These are phyloP conservation scores for Lecanicillium sp. DNA, from an alignment of 2,329 filamentous ascomycete species.

Conservation along the genomic window DNA sequence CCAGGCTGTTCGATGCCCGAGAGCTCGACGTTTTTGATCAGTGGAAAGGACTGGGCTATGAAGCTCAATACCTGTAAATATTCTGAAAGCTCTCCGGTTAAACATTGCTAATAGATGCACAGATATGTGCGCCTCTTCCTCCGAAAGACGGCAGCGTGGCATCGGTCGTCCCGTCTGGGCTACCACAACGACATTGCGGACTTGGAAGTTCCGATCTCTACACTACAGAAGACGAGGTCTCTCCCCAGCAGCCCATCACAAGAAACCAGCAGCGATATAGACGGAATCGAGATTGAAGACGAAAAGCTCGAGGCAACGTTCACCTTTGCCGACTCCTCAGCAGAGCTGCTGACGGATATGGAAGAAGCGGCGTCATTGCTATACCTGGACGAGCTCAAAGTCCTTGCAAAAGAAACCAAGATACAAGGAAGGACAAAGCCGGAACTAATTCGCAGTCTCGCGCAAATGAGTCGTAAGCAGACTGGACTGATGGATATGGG, in stretches of 20 bases:
- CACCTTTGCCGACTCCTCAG: constrained; percentile 73
- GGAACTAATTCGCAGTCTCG: constrained; percentile 69
- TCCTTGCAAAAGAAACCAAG: constrained; percentile 77
- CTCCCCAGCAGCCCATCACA: constrained; percentile 42
- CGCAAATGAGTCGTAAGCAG: constrained; percentile 68
- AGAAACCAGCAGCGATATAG: constrained; percentile 17
- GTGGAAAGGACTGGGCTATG: constrained; percentile 71
- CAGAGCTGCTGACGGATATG: constrained; percentile 65
- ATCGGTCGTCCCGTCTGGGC: constrained; percentile 68
- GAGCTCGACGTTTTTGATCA: constrained; percentile 71
- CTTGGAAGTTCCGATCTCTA: constrained; percentile 56
- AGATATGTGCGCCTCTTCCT: constrained; percentile 91
- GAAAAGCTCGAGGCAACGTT: constrained; percentile 52
- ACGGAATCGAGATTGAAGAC: constrained; percentile 34
- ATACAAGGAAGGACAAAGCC: constrained; percentile 82
- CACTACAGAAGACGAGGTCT: constrained; percentile 51
- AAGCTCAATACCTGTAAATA: constrained; percentile 81
- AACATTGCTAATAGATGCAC: constrained; percentile 14
- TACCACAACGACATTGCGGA: constrained; percentile 82
- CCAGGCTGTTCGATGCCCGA: constrained; percentile 75
- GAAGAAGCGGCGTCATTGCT: constrained; percentile 80
- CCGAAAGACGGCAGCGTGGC: constrained; percentile 87
- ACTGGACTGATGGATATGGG: constrained; percentile 65
- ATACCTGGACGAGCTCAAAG: constrained; percentile 81
- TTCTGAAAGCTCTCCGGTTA: background rate